A percentile compares a stretch with the other conserved stretches of the same genome.
phyloP scores from a whole-genome alignment of 2,329 filamentous ascomycete species.

The Aspergillus tubingensis region DNA sequence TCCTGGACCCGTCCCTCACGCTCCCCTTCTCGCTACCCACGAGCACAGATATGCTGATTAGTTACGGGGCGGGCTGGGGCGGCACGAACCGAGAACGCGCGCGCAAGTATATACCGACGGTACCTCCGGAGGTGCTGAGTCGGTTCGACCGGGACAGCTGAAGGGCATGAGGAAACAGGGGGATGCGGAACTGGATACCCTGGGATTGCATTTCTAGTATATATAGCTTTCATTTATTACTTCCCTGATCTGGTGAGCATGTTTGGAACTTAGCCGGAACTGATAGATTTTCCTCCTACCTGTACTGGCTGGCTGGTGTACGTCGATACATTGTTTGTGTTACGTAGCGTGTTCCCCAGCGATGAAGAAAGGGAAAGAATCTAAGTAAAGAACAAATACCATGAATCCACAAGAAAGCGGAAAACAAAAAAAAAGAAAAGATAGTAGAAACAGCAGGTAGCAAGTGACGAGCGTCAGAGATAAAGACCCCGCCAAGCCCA shows the following conservation, averaged over 20 bases:
- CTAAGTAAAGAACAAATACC: background rate
- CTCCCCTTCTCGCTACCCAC: slow-evolving; percentile 94
- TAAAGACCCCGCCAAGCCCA: too few species aligned
- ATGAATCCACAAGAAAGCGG: background rate
- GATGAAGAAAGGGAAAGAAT: too few species aligned
- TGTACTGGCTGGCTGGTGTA: background rate
- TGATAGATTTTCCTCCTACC: background rate
- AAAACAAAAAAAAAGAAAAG: too few species aligned
- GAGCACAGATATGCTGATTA: slow-evolving; percentile 95
- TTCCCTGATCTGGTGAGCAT: background rate
- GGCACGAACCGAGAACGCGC: slow-evolving; percentile 89
- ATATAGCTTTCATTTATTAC: background rate
- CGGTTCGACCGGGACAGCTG: slow-evolving; percentile 68
- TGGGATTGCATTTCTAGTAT: slow-evolving; percentile 13
- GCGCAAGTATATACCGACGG: slow-evolving; percentile 91
- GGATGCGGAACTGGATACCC: slow-evolving; percentile 1
- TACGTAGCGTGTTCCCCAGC: background rate
- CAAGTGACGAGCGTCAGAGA: too few species aligned
- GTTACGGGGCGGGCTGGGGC: slow-evolving; percentile 91
- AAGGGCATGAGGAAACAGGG: slow-evolving; percentile 7
- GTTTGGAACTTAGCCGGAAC: background rate
- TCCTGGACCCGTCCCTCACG: slow-evolving; percentile 87
- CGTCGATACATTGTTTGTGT: background rate
- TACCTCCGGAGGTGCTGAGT: slow-evolving; percentile 88
- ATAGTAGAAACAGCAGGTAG: too few species aligned